Evolutionary conservation across 2,329 filamentous ascomycete genomes (phyloP), one percentile per base, ranked within the genome.

Genomic region (Zasmidium cellare): DNA sequence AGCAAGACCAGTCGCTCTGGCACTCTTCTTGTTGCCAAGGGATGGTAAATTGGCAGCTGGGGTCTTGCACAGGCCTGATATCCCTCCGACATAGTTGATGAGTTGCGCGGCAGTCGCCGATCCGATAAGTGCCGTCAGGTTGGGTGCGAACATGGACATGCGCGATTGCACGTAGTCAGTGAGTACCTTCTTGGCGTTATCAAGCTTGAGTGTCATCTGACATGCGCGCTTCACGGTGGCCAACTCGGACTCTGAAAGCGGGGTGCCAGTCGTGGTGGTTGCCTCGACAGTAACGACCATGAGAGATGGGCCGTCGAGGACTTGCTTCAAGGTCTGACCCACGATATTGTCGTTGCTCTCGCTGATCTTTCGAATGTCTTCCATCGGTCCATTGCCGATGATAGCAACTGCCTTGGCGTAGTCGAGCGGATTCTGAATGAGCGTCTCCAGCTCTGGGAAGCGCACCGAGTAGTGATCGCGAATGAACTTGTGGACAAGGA

Each of bases 261-360:
- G 85, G 28, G 86, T 85, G 3, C 93, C 93, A 67, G 90, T 87
- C 12, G 92, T 94, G 2, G 90, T 94, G 3, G 92, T 96, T 25
- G 92, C 93, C 77, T 97, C 94, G 11, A 97, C 89, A 0, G 91
- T 93, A 52, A 99, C 92, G 60, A 96, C 91, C 92, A 99, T 97
- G 68, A 97, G 79, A 0, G 91, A 90, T 1, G 94, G 91, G 0
- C 91, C 91, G 71, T 96, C 91, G 14, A 99, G 80, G 1, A 97
- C 87, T 1, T 87, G 85, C 69, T 88, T 89, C 41, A 99, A 82
- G 0, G 90, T 86, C 56, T 85, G 82, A 16, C 88, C 87, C 5
- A 96, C 81, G 9, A 89, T 80, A 69, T 97, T 97, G 60, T 96
- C 84, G 7, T 87, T 85, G 2, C 88, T 90, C 16, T 85, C 83